Evolutionary conservation across 495 filamentous ascomycete species (phyloP), one percentile per base, ranked within the genome.

Genomic region (Penicillium malachiteum): DNA sequence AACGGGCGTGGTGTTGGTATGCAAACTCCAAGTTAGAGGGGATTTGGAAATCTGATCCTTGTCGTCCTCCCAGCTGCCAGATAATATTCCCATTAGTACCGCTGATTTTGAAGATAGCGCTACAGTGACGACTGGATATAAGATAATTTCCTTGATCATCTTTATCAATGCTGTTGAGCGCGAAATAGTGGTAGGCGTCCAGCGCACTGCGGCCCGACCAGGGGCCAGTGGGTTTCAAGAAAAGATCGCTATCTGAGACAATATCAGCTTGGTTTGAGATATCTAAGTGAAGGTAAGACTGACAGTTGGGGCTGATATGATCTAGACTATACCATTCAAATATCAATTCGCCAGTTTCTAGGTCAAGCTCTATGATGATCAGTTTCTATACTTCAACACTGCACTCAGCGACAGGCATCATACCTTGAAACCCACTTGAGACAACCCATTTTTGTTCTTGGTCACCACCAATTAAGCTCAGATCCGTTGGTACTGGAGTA

Each of bases 21-120:
- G 39, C 21, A 48, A 48, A 34, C 5, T 37, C 32, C 14, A 8
- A 35, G 17, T 10, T 9, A 37, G 46, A 12, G 16, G 13, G 17
- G n/a, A 16, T 48, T 3, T n/a, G 6, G 14, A 52, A 41, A 31
- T 18, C 11, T 5, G 43, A 45, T 7, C 10, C 2, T 0, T 45
- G 11, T n/a, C 6, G 1, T 41, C 42, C 81, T 26, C 75, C 66
- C 48, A 84, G 59, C 14, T 70, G 71, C 81, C 81, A 84, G 38
- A 81, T 72, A 37, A 82, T 71, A 5, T 60, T 59, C 11, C 81
- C 79, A 47, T 76, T 68, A 31, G 69, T 75, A n/a, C 77, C 78
- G 37, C 74, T 77, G 57, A 84, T 74, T 51, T 76, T 75, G 64
- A 73, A 78, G 18, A 84, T 71, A 35, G 71, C 62, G 57, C 70